Evolutionary conservation across 106 monocot genomes (phyloP), one percentile per base, ranked within the genome.

Genomic region (Phalaenopsis equestris): DNA sequence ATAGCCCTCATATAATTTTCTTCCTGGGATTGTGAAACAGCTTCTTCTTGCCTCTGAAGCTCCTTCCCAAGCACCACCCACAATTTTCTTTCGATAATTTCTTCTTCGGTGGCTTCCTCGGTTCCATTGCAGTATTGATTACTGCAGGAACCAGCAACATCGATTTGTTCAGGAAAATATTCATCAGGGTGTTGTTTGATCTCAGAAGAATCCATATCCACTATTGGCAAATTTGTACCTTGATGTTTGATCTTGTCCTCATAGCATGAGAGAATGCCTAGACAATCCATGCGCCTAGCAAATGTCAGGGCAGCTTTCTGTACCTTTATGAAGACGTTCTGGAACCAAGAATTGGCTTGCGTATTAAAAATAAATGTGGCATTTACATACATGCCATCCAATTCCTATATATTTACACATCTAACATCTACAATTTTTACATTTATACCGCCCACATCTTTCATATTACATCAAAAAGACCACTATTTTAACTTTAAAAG

Each of bases 251-350:
- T 52, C 52, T 52, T 52, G 19, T 75, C 74, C 8, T 75, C 74
- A 43, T 75, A n/a, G 19, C 74, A 75, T 4, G 74, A 24, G 43
- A 75, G 41, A 45, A 75, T 75, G 18, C 74, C 74, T 18, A 75
- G 74, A 45, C 74, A 75, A 45, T 75, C 74, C 19, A 75, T 75
- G 45, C 80, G 87, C 64, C 80, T 90, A 16, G 82, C 93, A 77
- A 93, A 88, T 41, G 85, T 90, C 75, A 87, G 86, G 68, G 87
- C 93, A 65, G 88, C 88, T 85, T 85, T 87, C 57, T 93, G 93
- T 72, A 90, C 90, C 10, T 52, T 52, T 52, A 1, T 52, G 52
- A 52, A 14, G 14, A 52, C 12, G 12, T 10, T 14, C 52, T 52
- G 52, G 52, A 52, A 52, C 12, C 12, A 12, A 3, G 14, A 52